Percentiles rank a stretch among this genome's conserved stretches.
phyloP scores from a whole-genome alignment of 2,329 filamentous ascomycete species.

The Xylaria sp. region DNA sequence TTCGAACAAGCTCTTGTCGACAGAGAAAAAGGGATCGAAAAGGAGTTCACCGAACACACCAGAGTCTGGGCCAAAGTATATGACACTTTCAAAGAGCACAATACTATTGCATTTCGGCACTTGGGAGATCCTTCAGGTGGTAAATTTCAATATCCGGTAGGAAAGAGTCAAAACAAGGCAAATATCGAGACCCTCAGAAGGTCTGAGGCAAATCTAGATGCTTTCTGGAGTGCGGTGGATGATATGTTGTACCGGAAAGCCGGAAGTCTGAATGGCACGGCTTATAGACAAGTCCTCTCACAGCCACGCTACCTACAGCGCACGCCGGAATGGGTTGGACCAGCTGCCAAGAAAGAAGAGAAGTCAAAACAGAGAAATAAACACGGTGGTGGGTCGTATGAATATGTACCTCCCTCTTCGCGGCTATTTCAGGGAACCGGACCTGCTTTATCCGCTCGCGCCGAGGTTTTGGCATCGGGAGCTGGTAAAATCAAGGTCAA shows the following conservation, averaged over 20 bases:
- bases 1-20: slow-evolving; percentile 44
- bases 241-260: slow-evolving; percentile 22
- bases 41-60: slow-evolving; percentile 33
- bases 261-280: slow-evolving; percentile 37
- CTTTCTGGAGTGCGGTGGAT: slow-evolving; percentile 31
- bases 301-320: slow-evolving; percentile 48
- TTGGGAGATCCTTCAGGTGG: slow-evolving; percentile 44
- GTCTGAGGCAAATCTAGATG: slow-evolving; percentile 34
- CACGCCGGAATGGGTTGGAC: slow-evolving; percentile 56
- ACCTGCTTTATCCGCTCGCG: slow-evolving; percentile 9
- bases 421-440: slow-evolving; percentile 3
- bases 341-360: slow-evolving; percentile 35
- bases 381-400: not conserved
- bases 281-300: slow-evolving; percentile 40
- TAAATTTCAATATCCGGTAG: slow-evolving; percentile 50
- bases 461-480: slow-evolving; percentile 8
- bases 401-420: slow-evolving; percentile 4
- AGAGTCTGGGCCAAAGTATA: slow-evolving; percentile 23
- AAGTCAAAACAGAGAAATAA: slow-evolving; percentile 25
- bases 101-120: slow-evolving; percentile 18
- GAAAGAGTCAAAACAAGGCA: slow-evolving; percentile 31
- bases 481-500: slow-evolving; percentile 20
- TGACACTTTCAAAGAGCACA: slow-evolving; percentile 26
- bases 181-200: slow-evolving; percentile 30
- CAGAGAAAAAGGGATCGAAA: slow-evolving; percentile 34